Base-by-base conservation (phyloP, 116 monocot species). In the Posidonia oceanica region DNA sequence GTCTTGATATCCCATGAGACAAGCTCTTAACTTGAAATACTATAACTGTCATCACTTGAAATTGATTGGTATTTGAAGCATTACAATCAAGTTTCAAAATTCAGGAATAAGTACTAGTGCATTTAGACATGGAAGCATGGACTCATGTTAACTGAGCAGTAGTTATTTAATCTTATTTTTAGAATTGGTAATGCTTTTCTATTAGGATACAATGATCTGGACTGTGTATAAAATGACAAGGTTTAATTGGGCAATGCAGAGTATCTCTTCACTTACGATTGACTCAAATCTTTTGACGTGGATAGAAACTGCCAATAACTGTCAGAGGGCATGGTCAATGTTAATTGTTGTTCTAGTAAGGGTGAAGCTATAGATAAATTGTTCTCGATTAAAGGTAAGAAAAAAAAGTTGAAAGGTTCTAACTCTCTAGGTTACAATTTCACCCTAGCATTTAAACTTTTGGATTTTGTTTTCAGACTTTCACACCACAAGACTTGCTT, bases 231-330 rank as follows among this genome's bases (percentile, higher is more conserved):
- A 48, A 21, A 23, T 60, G 42, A 44, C 15, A 39, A 42, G 29
- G 29, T 65, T 65, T 65, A 41, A 40, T 70, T 36, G 64, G 48
- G 36, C 23, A 55, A 76, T 72, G 17, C 82, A 93, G 87, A 80
- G 77, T 58, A 40, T 82, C 53, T 79, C 71, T 66, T 66, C 84
- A 62, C 67, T 87, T 76, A 76, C 64, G 62, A 70, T 59, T 80
- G 74, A 70, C 58, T 72, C 67, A 63, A 66, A 74, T 36, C 62
- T 76, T 58, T 71, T 69, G 63, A 38, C 72, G 5, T 87, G 93
- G 87, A 78, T 67, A 54, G 81, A 62, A 69, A 77, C 79, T 56
- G 52, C 79, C n/a, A 57, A 52, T 72, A 69, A 62, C 14, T 23
- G 54, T 42, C 63, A 66, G 21, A 42, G 41, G 59, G 63, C 59